These are phyloP conservation scores for Solanum dulcamara DNA, from an alignment of 257 asterid genomes.

Conservation along the genomic window DNA sequence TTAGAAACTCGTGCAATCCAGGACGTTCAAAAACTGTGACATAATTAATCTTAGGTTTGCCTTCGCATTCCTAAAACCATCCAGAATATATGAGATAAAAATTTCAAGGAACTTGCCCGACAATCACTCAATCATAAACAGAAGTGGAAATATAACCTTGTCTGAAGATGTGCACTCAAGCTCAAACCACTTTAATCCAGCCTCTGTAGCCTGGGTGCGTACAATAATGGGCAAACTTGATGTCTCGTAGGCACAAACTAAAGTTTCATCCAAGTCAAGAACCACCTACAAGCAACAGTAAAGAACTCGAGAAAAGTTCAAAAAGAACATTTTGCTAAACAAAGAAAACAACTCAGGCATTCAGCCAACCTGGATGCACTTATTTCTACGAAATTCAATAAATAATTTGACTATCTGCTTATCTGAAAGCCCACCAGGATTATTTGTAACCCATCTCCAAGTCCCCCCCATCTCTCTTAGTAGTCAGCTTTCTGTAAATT, in stretches of 20 bases:
- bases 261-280: slow-evolving; percentile 92
- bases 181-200: slow-evolving; percentile 83
- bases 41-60: slow-evolving; percentile 81
- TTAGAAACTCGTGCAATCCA: slow-evolving; percentile 64
- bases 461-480: neutral
- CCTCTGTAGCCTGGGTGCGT: slow-evolving; percentile 78
- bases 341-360: neutral
- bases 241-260: slow-evolving; percentile 81
- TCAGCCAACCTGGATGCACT: neutral
- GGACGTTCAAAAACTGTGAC: slow-evolving; percentile 98
- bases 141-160: slow-evolving; percentile 33
- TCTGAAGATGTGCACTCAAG: slow-evolving; percentile 53
- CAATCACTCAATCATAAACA: neutral
- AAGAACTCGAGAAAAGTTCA: neutral
- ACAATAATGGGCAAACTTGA: slow-evolving; percentile 57
- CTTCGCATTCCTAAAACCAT: slow-evolving; percentile 48
- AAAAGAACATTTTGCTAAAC: neutral
- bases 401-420: neutral
- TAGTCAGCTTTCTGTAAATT: neutral
- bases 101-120: neutral
- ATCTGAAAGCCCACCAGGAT: neutral
- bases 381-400: neutral
- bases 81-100: neutral
- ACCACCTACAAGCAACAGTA: slow-evolving; percentile 53
- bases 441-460: neutral